phyloP scores from a whole-genome alignment of 2,329 filamentous ascomycete genomes.

The Dactylella cylindrospora region DNA sequence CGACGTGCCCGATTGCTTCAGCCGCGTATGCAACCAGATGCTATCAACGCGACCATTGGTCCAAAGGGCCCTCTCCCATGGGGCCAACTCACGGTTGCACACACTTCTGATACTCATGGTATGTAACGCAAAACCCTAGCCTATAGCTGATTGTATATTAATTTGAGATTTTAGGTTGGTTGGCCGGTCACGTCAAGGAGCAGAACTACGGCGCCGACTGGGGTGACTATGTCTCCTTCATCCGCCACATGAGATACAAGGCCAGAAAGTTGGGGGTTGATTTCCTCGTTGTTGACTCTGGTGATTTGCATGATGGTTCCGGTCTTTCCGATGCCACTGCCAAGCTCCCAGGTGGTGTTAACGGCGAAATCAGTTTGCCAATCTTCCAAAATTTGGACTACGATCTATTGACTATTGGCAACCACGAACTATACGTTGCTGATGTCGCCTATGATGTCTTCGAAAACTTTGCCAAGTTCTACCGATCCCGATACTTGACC shows the following conservation, averaged over 20 bases:
- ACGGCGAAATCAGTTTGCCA: slow-evolving; percentile 52
- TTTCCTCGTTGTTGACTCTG: slow-evolving; percentile 86
- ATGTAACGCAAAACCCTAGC: too few relatives aligned
- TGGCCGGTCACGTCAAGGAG: slow-evolving; percentile 90
- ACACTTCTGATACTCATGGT: slow-evolving; percentile 43
- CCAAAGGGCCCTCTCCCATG: slow-evolving; percentile 39
- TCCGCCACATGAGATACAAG: slow-evolving; percentile 74
- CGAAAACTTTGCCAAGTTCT: slow-evolving; percentile 62
- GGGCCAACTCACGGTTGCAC: slow-evolving; percentile 38
- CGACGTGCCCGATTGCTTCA: slow-evolving; percentile 34
- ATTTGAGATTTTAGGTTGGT: too few relatives aligned
- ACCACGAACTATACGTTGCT: slow-evolving; percentile 67
- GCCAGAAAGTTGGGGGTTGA: slow-evolving; percentile 79
- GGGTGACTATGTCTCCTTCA: slow-evolving; percentile 96
- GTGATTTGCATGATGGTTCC: slow-evolving; percentile 67
- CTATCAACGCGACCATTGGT: slow-evolving; percentile 16
- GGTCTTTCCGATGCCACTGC: slow-evolving; percentile 63
- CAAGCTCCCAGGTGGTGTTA: slow-evolving; percentile 35
- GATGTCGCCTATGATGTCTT: slow-evolving; percentile 65
- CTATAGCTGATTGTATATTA: too few relatives aligned
- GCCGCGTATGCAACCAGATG: slow-evolving; percentile 42
- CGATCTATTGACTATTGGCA: slow-evolving; percentile 61
- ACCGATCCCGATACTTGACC: slow-evolving; percentile 66
- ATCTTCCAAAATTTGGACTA: slow-evolving; percentile 59
- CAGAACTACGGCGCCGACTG: slow-evolving; percentile 93